A percentile compares a stretch with the other conserved stretches of the same genome.
These are phyloP conservation scores for Scleromitrula shiraiana DNA, from an alignment of 2,329 filamentous ascomycete genomes.

Conservation along the genomic window DNA sequence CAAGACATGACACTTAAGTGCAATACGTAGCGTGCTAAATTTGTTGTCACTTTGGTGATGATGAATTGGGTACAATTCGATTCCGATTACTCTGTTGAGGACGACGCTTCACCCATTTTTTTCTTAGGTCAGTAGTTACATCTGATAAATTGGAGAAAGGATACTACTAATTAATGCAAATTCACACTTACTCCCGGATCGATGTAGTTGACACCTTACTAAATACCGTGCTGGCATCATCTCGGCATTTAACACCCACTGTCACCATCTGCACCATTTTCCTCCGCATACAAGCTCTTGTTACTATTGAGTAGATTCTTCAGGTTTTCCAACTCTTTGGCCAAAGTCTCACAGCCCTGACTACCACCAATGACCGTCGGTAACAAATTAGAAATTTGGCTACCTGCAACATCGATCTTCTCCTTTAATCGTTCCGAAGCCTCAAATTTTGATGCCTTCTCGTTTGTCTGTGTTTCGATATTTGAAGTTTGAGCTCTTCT, in stretches of 20 bases:
- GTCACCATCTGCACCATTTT: too few species aligned
- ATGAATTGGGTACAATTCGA: slow-evolving; percentile 30
- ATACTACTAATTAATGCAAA: slow-evolving; percentile 27
- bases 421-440: slow-evolving; percentile 13
- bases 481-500: not conserved
- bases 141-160: slow-evolving; percentile 15
- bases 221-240: too few species aligned
- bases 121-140: slow-evolving; percentile 20
- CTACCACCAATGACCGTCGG: slow-evolving; percentile 8
- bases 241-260: too few species aligned
- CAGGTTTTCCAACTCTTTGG: slow-evolving; percentile 17
- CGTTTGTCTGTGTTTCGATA: not conserved
- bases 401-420: slow-evolving; percentile 12
- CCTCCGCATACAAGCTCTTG: slow-evolving; percentile 8
- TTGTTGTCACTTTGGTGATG: slow-evolving; percentile 19
- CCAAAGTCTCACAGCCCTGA: slow-evolving; percentile 17
- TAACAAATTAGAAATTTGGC: slow-evolving; percentile 16
- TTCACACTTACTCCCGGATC: too few species aligned
- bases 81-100: slow-evolving; percentile 34
- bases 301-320: slow-evolving; percentile 16
- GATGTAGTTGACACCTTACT: too few species aligned
- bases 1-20: slow-evolving; percentile 70
- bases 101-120: slow-evolving; percentile 27
- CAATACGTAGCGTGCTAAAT: slow-evolving; percentile 78
- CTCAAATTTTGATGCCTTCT: slow-evolving; percentile 7